Conservation (phyloP, 768 basidiomycete genomes). For the Leucosporidium yakuticum region DNA sequence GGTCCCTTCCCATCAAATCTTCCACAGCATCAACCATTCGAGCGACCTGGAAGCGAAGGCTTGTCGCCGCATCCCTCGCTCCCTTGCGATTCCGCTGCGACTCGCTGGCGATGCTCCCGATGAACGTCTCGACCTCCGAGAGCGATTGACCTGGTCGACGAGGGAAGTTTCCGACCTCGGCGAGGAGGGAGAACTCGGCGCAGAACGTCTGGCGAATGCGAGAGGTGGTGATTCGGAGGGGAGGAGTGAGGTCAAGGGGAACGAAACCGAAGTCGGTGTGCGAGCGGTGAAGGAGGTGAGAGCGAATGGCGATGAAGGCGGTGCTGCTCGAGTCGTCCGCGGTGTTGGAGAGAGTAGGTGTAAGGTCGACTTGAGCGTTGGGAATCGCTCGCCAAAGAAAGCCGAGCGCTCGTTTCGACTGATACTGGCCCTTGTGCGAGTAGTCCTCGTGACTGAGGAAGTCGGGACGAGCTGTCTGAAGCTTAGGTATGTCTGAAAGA, state of each 20-base stretch:
- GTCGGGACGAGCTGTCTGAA: slow-evolving; percentile 10
- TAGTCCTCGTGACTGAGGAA: slow-evolving; percentile 44
- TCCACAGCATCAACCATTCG: slow-evolving; percentile 9
- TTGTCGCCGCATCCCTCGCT: not conserved
- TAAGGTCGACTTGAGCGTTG: not conserved
- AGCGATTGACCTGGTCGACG: not conserved
- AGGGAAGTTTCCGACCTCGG: not conserved
- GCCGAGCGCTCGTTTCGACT: slow-evolving; percentile 65
- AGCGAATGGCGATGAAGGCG: not conserved
- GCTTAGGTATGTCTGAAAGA: not conserved
- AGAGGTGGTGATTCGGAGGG: not conserved
- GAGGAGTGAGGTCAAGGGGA: not conserved
- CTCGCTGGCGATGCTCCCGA: slow-evolving; percentile 4
- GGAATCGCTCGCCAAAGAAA: slow-evolving; percentile 60
- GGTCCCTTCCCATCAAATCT: not conserved
- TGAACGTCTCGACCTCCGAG: not conserved
- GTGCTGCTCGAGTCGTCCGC: not conserved
- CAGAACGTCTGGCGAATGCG: slow-evolving; percentile 3
- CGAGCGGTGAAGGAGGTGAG: not conserved
- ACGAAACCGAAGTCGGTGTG: not conserved
- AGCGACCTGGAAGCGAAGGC: slow-evolving; percentile 1
- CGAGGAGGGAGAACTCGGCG: slow-evolving; percentile 3
- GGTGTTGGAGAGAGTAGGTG: not conserved
- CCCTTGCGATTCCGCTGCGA: not conserved
- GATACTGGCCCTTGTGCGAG: slow-evolving; percentile 48